These are phyloP conservation scores for Eucalyptus sp. DNA, from an alignment of 345 rosid species.

Conservation along the genomic window DNA sequence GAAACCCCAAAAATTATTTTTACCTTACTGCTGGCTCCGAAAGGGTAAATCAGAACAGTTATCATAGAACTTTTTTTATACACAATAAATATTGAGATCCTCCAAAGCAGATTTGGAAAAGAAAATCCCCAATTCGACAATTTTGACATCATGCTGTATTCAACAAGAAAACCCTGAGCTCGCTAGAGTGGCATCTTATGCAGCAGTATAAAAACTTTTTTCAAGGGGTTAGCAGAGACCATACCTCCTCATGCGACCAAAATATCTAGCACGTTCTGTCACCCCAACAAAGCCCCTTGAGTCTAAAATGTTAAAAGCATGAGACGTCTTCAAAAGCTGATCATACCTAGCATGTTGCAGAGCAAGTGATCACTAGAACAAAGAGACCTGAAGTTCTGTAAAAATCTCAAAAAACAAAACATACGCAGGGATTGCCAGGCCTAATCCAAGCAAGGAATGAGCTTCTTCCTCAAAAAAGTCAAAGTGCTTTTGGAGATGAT, in stretches of 20 bases:
- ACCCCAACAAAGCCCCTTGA: slow-evolving; percentile 93
- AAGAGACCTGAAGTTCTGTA: neutral
- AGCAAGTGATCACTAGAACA: slow-evolving; percentile 28
- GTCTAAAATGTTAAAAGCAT: slow-evolving; percentile 84
- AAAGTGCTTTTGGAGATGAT: slow-evolving; percentile 75
- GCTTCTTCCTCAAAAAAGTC: slow-evolving; percentile 91
- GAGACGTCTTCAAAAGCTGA: slow-evolving; percentile 96
- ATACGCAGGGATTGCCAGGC: slow-evolving; percentile 96
- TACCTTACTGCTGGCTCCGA: neutral
- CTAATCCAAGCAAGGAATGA: slow-evolving; percentile 64
- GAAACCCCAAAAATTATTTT: neutral
- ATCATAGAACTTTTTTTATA: neutral
- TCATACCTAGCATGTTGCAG: slow-evolving; percentile 82
- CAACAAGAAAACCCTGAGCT: neutral
- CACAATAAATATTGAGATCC: neutral
- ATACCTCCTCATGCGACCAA: slow-evolving; percentile 92
- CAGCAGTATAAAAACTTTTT: neutral
- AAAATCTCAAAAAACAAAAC: slow-evolving; percentile 9
- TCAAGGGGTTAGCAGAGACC: slow-evolving; percentile 3
- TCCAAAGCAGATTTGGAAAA: neutral
- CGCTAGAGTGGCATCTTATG: neutral
- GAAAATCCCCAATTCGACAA: neutral
- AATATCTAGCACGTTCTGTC: slow-evolving; percentile 98
- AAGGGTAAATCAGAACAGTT: neutral
- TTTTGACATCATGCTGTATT: neutral